Evolutionary conservation across 345 rosid species (phyloP), one percentile per base, ranked within the genome.

Genomic region (Corymbia maculata): DNA sequence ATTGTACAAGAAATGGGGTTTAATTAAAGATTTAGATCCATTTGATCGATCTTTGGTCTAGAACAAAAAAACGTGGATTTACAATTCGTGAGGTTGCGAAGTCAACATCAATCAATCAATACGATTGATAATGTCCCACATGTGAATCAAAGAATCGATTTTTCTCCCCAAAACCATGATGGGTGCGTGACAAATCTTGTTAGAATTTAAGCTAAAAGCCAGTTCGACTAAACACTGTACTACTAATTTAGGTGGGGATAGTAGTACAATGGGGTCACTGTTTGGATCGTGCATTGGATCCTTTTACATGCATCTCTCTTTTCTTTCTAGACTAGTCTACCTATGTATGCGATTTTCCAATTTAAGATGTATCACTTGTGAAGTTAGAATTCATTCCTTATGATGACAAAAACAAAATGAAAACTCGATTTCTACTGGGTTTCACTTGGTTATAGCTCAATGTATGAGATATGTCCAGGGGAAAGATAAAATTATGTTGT

Each of bases 391-490:
- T 21, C 28, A 13, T 42, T 14, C 13, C 26, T 19, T 19, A 19
- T 14, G 12, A 42, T 4, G 3, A 42, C 3, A 21, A 42, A 3
- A 75, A 75, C 19, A 42, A 75, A 75, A 42, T 9, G 49, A 75
- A 75, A 75, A 16, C 45, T 4, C 24, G 26, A 19, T 42, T 36
- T 10, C 26, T 9, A 2, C 19, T 70, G 47, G 8, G 47, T 9
- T 75, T 9, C 2, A 75, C 49, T 47, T 19, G 49, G 22, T 19
- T 9, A 44, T 70, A 2, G 47, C 19, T 9, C 13, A 68, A 19
- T 0, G 26, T 17, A 1, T 9, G 22, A 9, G 7, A 9, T 36
- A 36, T 36, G 21, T 36, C 19, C 10, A 0, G 82, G 2, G 49
- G 13, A 36, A 36, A 36, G 12, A 75, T 75, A 17, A 36, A 19